Percentiles rank a stretch among this genome's conserved stretches.
phyloP scores from a whole-genome alignment of 768 basidiomycete genomes.

The Trametes cubensis region DNA sequence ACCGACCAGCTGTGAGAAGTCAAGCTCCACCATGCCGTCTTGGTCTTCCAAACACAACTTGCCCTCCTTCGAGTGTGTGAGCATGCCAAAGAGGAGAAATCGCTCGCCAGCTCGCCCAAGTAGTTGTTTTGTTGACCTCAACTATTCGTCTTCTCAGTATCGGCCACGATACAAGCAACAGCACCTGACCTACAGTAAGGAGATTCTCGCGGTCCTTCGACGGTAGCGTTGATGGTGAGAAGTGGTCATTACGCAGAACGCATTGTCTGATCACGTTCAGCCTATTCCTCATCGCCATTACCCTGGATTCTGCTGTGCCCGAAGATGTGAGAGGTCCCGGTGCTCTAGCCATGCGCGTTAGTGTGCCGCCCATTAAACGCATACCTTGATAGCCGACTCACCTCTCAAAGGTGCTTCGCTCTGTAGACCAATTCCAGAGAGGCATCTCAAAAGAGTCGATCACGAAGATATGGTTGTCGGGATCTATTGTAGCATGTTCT shows the following conservation, averaged over 20 bases:
- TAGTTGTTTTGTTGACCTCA: constrained; percentile 95
- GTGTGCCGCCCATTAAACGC: not conserved
- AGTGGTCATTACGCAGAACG: constrained; percentile 94
- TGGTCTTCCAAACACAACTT: constrained; percentile 90
- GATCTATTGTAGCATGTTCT: constrained; percentile 71
- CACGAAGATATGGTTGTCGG: constrained; percentile 79
- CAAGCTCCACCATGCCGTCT: constrained; percentile 87
- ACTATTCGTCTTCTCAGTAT: constrained; percentile 44
- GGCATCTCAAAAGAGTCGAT: constrained; percentile 97
- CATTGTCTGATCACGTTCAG: constrained; percentile 92
- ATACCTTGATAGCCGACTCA: constrained; percentile 36
- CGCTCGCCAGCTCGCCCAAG: constrained; percentile 87
- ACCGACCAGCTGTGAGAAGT: constrained; percentile 83
- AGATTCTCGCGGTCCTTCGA: constrained; percentile 85
- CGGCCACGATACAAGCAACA: not conserved
- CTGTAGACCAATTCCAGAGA: constrained; percentile 85
- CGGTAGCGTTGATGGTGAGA: constrained; percentile 92
- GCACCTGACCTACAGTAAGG: constrained; percentile 65
- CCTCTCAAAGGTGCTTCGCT: constrained; percentile 89
- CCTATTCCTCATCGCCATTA: constrained; percentile 79
- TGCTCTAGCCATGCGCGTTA: constrained; percentile 42
- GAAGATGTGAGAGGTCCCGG: constrained; percentile 64
- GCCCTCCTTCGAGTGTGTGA: constrained; percentile 87
- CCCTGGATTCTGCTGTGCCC: constrained; percentile 81
- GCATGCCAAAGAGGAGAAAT: constrained; percentile 93